Base-by-base conservation (phyloP, 106 monocot species). In the Acorus calamus region DNA sequence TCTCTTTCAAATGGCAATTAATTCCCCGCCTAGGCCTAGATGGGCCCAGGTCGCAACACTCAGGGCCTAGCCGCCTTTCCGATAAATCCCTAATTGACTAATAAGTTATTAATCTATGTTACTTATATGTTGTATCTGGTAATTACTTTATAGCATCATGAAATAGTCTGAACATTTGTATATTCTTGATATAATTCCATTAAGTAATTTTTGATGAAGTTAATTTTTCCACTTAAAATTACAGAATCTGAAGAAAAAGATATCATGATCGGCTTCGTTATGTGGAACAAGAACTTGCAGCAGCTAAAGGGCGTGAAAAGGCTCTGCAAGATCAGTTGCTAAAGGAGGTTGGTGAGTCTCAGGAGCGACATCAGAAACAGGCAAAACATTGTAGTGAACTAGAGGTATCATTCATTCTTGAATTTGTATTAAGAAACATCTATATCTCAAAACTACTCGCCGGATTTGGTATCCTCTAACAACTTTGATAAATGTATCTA, bases 291-390 rank as follows among this genome's bases (percentile, higher is more conserved):
- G 84, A 88, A 56, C 73, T 88, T 59, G 78, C 70, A 42, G 88
- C 88, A 52, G 66, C 84, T n/a, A 88, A 84, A 74, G 88, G 75
- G n/a, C 77, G 84, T 9, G 84, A 88, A 59, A 50, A 66, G 52
- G 71, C 88, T 64, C 67, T 88, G 47, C 71, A 81, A 42, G 84
- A 81, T 11, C 60, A 65, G 14, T 13, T 88, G 28, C 14, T 88
- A 62, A 88, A 88, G 55, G 88, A 88, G 75, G 69, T 81, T 7
- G 52, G 45, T 53, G 75, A 81, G 49, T 78, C 69, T 52, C 69
- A 81, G 48, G 78, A 81, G 64, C 65, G 73, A 4, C 81, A 84
- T 56, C 57, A 66, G 42, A 14, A n/a, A 2, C 84, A 81, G 61
- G 8, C 84, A 42, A 84, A 70, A 49, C 71, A 56, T 12, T 78